Base-by-base conservation (phyloP, 2,329 filamentous ascomycete species). In the Alternaria postmessia region DNA sequence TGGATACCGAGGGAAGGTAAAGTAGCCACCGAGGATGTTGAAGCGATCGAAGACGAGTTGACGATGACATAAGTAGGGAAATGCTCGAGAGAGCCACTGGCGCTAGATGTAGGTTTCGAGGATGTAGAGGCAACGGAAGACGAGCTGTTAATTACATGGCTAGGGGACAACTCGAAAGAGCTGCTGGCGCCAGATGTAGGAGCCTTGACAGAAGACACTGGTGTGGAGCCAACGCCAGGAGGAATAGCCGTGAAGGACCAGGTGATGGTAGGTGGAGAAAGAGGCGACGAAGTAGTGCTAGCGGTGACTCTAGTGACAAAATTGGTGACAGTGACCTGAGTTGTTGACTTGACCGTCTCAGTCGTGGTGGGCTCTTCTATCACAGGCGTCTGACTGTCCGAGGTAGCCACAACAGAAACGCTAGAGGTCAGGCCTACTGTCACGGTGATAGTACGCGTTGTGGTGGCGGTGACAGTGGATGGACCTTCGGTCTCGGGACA, bases 401-500 rank as follows among this genome's bases (percentile, higher is more conserved):
- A 56, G 38, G 44, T 38, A 7, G 48, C 30, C 11, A 36, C n/a
- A 28, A 14, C 44, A 20, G 18, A 34, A 9, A 39, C 32, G 28
- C 38, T 39, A 24, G 57, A 32, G 12, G 7, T 49, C 26, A 42
- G 24, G 2, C 12, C 43, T 3, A 12, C 54, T n/a, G 24, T 42
- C 7, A 61, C 44, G 7, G 59, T 64, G 11, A 64, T 56, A 5
- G 69, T 71, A 2, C 59, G 57, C 9, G 66, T 73, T 22, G 52
- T 58, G 12, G 69, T 73, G 51, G 66, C 52, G 11, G 66, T 70
- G 34, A 70, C 54, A 4, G 61, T 66, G 16, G 62, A 57, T 1
- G 39, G 63, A 2, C 54, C 62, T 26, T 56, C 8, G 7, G 51
- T 54, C 54, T 62, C 56, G 7, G 68, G 63, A 39, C 71, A 73